Conservation (phyloP, 2,329 filamentous ascomycete species). For the Cryoendolithus antarcticus region DNA sequence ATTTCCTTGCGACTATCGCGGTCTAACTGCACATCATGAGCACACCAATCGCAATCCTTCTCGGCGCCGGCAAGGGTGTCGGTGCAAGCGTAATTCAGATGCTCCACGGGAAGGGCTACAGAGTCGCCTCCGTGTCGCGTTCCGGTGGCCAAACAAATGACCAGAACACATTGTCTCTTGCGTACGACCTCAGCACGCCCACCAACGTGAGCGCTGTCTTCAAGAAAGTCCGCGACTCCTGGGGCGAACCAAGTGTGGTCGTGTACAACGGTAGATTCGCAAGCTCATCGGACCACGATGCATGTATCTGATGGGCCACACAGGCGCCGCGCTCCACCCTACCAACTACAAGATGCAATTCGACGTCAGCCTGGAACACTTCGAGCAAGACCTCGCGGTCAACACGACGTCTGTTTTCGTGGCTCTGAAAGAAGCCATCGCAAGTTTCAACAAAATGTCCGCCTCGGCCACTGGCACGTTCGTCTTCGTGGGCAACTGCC, state of each 20-base stretch:
- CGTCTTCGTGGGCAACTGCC: constrained; percentile 31
- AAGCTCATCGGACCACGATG: background rate
- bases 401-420: constrained; percentile 29
- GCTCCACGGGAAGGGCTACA: constrained; percentile 32
- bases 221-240: constrained; percentile 23
- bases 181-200: constrained; percentile 25
- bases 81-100: constrained; percentile 25
- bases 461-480: constrained; percentile 18
- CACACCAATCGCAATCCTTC: constrained; percentile 26
- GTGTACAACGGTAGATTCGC: constrained; percentile 28
- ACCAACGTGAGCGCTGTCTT: constrained; percentile 26
- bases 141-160: constrained; percentile 10
- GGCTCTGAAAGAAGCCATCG: constrained; percentile 27
- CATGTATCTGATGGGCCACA: constrained; percentile 1
- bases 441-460: constrained; percentile 16
- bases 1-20: too few species aligned
- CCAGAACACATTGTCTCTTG: constrained; percentile 10
- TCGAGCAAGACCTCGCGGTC: constrained; percentile 20
- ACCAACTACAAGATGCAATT: background rate
- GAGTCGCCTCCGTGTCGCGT: constrained; percentile 25
- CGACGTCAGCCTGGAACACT: background rate
- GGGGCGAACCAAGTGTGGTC: constrained; percentile 31
- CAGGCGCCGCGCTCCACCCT: background rate
- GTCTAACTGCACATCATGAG: constrained; percentile 1
- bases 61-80: constrained; percentile 33